These are phyloP conservation scores for Triticum urartu DNA, from an alignment of 176 grass and related monocot genomes.

Conservation along the genomic window DNA sequence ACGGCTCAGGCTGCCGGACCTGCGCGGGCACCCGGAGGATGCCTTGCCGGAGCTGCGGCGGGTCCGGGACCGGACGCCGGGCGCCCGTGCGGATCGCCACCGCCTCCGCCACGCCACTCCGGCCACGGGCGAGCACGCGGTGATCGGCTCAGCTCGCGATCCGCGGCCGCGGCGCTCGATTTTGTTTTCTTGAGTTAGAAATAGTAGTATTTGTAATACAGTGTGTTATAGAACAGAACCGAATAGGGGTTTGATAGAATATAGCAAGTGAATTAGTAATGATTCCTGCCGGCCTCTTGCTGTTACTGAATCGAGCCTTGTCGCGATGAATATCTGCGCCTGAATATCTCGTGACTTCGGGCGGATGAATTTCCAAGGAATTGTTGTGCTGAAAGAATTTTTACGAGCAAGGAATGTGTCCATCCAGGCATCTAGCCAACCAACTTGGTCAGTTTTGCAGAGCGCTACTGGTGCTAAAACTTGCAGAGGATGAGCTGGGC, in stretches of 20 bases:
- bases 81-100: slow-evolving; percentile 45
- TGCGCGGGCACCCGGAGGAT: slow-evolving; percentile 64
- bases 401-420: neutral
- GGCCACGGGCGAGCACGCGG: neutral
- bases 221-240: neutral
- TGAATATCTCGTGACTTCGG: neutral
- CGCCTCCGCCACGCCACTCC: neutral
- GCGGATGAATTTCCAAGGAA: neutral
- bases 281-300: neutral
- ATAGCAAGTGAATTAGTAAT: neutral
- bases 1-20: slow-evolving; percentile 56
- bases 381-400: neutral
- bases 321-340: neutral
- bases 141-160: neutral
- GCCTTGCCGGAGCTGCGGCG: slow-evolving; percentile 79
- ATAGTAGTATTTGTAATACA: neutral
- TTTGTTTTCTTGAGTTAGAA: neutral
- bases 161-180: neutral
- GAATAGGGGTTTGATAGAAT: neutral
- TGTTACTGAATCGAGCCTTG: neutral
- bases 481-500: neutral
- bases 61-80: slow-evolving; percentile 62
- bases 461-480: neutral
- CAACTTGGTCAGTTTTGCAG: neutral
- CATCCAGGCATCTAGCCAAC: neutral